A percentile compares a stretch with the other conserved stretches of the same genome.
Conservation (phyloP, 2,329 filamentous ascomycete genomes). For the Colletotrichum eleusines region DNA sequence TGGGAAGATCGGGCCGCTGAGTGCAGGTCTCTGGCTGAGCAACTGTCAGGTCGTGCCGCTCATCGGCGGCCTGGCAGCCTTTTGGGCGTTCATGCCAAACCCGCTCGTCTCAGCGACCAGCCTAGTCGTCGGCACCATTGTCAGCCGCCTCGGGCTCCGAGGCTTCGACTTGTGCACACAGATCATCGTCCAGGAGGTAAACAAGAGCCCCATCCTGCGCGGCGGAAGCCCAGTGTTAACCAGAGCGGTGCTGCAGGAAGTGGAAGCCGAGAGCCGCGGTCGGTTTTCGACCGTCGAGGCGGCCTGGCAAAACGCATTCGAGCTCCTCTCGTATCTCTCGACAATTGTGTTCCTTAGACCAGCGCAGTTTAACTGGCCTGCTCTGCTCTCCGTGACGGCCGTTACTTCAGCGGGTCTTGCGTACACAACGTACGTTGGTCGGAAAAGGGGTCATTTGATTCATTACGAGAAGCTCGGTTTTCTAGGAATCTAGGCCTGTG, state of each 20-base stretch:
- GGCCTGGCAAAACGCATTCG: constrained; percentile 76
- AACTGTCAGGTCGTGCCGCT: constrained; percentile 70
- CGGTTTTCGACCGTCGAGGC: constrained; percentile 77
- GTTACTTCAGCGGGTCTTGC: constrained; percentile 61
- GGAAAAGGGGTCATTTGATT: constrained; percentile 6
- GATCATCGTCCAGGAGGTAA: constrained; percentile 70
- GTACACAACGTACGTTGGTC: constrained; percentile 66
- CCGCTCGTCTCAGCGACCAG: constrained; percentile 57
- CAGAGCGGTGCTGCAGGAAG: constrained; percentile 55
- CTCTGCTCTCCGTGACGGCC: constrained; percentile 68
- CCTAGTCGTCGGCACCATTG: constrained; percentile 62
- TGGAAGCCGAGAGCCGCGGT: constrained; percentile 69
- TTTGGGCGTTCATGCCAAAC: constrained; percentile 41
- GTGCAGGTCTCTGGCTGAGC: constrained; percentile 74
- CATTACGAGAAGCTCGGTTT: constrained; percentile 12
- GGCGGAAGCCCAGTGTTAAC: neutral
- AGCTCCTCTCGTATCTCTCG: constrained; percentile 73
- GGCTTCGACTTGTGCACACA: constrained; percentile 72
- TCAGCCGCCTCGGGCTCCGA: constrained; percentile 72
- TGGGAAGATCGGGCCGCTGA: constrained; percentile 61
- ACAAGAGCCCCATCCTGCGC: neutral
- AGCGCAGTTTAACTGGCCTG: constrained; percentile 73
- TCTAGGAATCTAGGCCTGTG: neutral
- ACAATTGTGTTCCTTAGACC: constrained; percentile 75
- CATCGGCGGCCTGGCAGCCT: constrained; percentile 50